phyloP scores from a whole-genome alignment of 768 basidiomycete species.

The Hydnomerulius pinastri region DNA sequence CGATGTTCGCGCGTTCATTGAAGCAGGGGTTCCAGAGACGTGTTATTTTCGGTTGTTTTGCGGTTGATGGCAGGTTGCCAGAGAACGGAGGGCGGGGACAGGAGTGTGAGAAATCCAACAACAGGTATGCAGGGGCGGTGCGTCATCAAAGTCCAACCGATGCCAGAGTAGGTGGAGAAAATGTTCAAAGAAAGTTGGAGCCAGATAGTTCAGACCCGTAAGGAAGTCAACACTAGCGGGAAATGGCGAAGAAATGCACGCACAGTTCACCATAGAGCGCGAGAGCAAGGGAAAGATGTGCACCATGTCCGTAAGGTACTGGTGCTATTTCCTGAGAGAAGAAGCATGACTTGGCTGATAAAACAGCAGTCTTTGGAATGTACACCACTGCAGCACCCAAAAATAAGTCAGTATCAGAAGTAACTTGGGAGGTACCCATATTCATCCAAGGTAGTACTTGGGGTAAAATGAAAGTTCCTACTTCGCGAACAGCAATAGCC shows the following conservation, averaged over 20 bases:
- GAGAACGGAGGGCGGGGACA: neutral
- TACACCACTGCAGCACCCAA: conserved; percentile 49
- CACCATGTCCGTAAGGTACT: conserved; percentile 55
- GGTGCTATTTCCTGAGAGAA: conserved; percentile 45
- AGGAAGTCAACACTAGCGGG: conserved; percentile 3
- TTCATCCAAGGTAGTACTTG: neutral
- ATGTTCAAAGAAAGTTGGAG: too few species aligned
- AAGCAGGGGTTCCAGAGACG: conserved; percentile 5
- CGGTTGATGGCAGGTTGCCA: neutral
- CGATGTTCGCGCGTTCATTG: conserved; percentile 25
- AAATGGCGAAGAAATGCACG: conserved; percentile 24
- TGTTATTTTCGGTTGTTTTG: conserved; percentile 20
- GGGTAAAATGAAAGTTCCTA: conserved; percentile 6
- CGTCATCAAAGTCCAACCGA: conserved; percentile 11
- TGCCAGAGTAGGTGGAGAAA: too few species aligned
- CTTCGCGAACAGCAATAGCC: conserved; percentile 1
- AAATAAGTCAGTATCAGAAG: conserved; percentile 10
- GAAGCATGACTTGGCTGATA: conserved; percentile 61
- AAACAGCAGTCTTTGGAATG: conserved; percentile 62
- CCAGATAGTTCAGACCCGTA: neutral
- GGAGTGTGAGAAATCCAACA: conserved; percentile 12
- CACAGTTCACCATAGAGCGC: conserved; percentile 70
- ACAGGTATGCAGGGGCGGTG: conserved; percentile 10
- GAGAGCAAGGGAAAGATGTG: conserved; percentile 60
- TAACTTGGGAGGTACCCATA: neutral